Percentiles rank a stretch among this genome's conserved stretches.
Evolutionary conservation across 2,329 filamentous ascomycete genomes (phyloP).

Genomic region (Trichoderma lentiforme): DNA sequence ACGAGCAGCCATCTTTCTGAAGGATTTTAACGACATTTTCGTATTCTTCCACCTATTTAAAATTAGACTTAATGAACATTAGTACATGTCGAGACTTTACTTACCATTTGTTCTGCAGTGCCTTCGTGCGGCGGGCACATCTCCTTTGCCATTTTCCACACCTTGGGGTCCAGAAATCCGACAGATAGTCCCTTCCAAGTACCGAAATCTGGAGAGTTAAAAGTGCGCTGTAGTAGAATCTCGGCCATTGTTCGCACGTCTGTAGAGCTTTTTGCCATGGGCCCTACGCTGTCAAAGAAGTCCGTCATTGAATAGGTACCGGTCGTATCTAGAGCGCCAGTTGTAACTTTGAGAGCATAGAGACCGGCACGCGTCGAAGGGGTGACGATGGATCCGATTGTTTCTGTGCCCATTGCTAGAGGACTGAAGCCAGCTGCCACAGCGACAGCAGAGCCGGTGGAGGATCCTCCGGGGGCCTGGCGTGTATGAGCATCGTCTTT

Average conservation of each 20-base stretch:
- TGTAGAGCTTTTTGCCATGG: conserved; percentile 26
- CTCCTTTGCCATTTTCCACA: conserved; percentile 18
- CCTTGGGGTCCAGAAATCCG: conserved; percentile 17
- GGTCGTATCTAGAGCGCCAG: conserved; percentile 11
- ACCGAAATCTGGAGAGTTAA: not conserved
- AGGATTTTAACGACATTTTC: not conserved
- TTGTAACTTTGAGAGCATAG: conserved; percentile 29
- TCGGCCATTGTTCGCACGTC: conserved; percentile 19
- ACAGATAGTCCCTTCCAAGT: conserved; percentile 16
- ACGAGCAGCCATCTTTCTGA: not conserved
- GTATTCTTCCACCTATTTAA: not conserved
- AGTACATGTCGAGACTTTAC: fast-evolving
- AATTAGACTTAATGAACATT: not conserved
- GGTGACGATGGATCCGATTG: conserved; percentile 30
- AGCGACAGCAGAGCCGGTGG: conserved; percentile 33
- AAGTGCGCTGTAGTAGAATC: conserved; percentile 4
- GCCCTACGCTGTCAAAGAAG: conserved; percentile 26
- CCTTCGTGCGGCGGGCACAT: conserved; percentile 17
- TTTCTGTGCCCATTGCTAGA: conserved; percentile 34
- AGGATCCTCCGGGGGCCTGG: conserved; percentile 33
- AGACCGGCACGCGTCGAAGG: conserved; percentile 24
- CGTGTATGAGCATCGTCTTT: not conserved
- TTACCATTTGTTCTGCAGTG: conserved; percentile 21
- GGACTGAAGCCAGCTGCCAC: conserved; percentile 32
- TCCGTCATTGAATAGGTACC: conserved; percentile 25